phyloP scores from a whole-genome alignment of 345 rosid species.

The Populus pruinosa region DNA sequence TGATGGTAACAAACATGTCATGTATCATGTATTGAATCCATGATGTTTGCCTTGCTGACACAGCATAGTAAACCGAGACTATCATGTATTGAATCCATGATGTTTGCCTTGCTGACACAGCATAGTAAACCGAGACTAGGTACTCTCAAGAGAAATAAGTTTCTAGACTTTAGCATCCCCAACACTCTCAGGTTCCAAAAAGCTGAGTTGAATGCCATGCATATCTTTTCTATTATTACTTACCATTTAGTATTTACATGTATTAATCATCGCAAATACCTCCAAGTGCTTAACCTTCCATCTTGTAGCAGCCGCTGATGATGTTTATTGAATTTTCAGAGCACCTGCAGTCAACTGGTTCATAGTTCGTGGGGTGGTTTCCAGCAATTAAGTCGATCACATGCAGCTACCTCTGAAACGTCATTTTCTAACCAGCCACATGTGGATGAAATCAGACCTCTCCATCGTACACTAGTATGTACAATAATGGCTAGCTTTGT shows the following conservation, averaged over 20 bases:
- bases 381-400: slow-evolving; percentile 19
- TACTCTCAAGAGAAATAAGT: background rate
- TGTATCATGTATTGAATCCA: slow-evolving; percentile 11
- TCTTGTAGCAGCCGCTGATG: background rate
- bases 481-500: slow-evolving; percentile 17
- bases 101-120: background rate
- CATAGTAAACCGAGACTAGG: slow-evolving; percentile 8
- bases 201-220: slow-evolving; percentile 41
- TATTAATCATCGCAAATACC: background rate
- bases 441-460: slow-evolving; percentile 12
- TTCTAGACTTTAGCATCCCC: slow-evolving; percentile 20
- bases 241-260: slow-evolving; percentile 7
- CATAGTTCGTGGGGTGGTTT: background rate
- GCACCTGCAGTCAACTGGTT: slow-evolving; percentile 3
- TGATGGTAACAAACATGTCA: background rate
- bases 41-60: background rate
- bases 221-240: background rate
- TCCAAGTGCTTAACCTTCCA: slow-evolving; percentile 4
- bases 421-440: slow-evolving; percentile 10
- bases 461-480: slow-evolving; percentile 16
- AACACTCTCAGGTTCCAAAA: slow-evolving; percentile 51
- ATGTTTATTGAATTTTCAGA: background rate
- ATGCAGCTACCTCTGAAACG: slow-evolving; percentile 18
- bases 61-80: too few relatives aligned
- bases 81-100: too few relatives aligned